phyloP scores from a whole-genome alignment of 2,329 filamentous ascomycete species.

The Berkeleyomyces basicola region DNA sequence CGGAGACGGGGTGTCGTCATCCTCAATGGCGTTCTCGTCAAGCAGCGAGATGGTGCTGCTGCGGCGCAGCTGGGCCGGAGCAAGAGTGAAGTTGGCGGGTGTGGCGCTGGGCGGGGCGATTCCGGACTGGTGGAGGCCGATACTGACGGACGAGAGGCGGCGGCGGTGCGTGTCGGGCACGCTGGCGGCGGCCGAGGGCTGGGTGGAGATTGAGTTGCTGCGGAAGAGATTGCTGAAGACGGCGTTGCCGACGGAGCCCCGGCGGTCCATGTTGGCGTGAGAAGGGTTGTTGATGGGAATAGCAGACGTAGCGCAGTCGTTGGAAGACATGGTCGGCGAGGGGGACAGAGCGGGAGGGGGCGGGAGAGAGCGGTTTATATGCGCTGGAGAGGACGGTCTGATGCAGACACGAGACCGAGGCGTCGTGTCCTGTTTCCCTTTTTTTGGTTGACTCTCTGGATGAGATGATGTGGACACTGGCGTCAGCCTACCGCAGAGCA shows the following conservation, averaged over 20 bases:
- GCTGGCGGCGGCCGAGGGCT: constrained; percentile 21
- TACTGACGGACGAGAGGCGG: constrained; percentile 30
- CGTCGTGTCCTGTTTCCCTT: not conserved
- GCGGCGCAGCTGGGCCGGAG: constrained; percentile 32
- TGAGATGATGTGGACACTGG: not conserved
- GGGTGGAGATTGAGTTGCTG: constrained; percentile 33
- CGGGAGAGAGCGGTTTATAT: not conserved
- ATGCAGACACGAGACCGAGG: not conserved
- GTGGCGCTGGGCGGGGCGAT: constrained; percentile 26
- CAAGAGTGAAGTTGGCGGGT: constrained; percentile 22
- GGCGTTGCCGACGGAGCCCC: constrained; percentile 40
- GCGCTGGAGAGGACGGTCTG: not conserved
- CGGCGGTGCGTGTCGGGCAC: constrained; percentile 44
- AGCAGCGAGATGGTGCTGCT: constrained; percentile 52
- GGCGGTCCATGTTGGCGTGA: constrained; percentile 26
- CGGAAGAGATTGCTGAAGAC: constrained; percentile 44
- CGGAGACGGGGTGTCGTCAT: constrained; percentile 37
- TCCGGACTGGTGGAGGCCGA: not conserved
- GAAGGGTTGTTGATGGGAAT: constrained; percentile 19
- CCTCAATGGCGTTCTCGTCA: constrained; percentile 59
- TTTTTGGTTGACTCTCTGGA: not conserved
- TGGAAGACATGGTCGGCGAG: constrained; percentile 3
- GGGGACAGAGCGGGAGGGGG: not conserved
- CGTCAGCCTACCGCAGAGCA: not conserved
- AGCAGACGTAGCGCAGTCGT: constrained; percentile 7